These are phyloP conservation scores for Arthrinium phaeospermum DNA, from an alignment of 2,329 filamentous ascomycete species.

Conservation along the genomic window DNA sequence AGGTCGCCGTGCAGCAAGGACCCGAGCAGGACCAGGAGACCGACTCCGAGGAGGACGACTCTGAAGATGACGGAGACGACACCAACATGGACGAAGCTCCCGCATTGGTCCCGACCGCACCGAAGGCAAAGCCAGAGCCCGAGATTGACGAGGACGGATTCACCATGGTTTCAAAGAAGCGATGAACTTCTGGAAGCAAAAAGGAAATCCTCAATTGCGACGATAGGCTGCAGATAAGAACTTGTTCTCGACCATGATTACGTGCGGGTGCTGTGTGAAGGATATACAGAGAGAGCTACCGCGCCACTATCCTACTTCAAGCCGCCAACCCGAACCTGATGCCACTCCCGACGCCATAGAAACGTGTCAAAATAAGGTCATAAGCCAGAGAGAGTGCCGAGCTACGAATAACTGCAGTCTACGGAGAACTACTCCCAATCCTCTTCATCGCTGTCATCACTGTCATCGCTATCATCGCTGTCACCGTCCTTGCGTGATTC, in stretches of 20 bases:
- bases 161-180: conserved; percentile 74
- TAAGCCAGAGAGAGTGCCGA: conserved; percentile 3
- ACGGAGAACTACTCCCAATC: conserved; percentile 37
- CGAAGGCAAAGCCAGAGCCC: conserved; percentile 69
- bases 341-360: conserved; percentile 28
- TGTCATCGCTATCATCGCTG: conserved; percentile 58
- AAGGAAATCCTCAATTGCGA: conserved; percentile 18
- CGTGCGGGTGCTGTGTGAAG: conserved; percentile 22
- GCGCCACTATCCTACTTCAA: conserved; percentile 29
- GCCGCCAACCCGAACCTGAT: conserved; percentile 27
- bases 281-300: conserved; percentile 32
- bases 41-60: conserved; percentile 63
- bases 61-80: conserved; percentile 64
- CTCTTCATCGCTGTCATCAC: conserved; percentile 68
- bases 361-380: conserved; percentile 25
- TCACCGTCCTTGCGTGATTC: conserved; percentile 62
- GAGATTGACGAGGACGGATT: conserved; percentile 85
- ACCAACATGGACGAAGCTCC: conserved; percentile 75
- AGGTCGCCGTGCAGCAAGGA: conserved; percentile 48
- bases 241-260: conserved; percentile 5
- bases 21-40: conserved; percentile 42
- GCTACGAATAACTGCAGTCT: not conserved
- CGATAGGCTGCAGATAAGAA: conserved; percentile 2
- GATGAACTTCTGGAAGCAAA: conserved; percentile 35
- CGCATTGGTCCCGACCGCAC: conserved; percentile 38